Evolutionary conservation across 306 rosid species (phyloP), one percentile per base, ranked within the genome.

Genomic region (Acacia acuminata): DNA sequence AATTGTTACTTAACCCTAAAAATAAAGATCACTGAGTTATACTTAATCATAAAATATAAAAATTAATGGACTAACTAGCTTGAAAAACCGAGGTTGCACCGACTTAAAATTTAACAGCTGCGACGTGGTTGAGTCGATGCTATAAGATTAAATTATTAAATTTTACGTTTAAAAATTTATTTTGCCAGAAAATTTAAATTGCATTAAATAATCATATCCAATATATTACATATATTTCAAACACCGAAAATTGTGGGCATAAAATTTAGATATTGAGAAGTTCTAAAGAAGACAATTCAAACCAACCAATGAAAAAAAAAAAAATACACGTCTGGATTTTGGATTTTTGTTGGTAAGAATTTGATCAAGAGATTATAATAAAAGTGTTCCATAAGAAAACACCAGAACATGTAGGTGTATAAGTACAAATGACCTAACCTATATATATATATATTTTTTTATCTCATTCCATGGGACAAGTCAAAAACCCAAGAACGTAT

Each of bases 401-500:
- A 38, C 60, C 71, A 42, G 13, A 55, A 66, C 53, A 40, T 53
- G 55, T 65, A 48, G 20, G 63, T 19, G 8, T 22, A 47, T 27
- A 71, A 66, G 68, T 77, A 81, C 80, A 81, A 55, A 72, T 36
- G 81, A 20, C 71, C 64, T 53, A 30, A 30, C 58, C 73, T 81
- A 64, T 7, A 65, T 72, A 71, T 24, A 24, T 11, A 27, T 64
- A n/a, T n/a, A n/a, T 10, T 58, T 25, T 42, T 25, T 75, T 79
- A 61, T 79, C 58, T 78, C 30, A 50, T 79, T 69, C 53, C 53
- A 72, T 22, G 36, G 51, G 42, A 50, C 65, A 82, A 85, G 7
- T 77, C 79, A 74, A 84, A 79, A 56, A 38, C 27, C 60, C 38
- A 58, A 75, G 77, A 75, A 66, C 50, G 51, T 56, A 84, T 75